Base-by-base conservation (phyloP, 176 grass and related monocot genomes). In the Olyra latifolia region DNA sequence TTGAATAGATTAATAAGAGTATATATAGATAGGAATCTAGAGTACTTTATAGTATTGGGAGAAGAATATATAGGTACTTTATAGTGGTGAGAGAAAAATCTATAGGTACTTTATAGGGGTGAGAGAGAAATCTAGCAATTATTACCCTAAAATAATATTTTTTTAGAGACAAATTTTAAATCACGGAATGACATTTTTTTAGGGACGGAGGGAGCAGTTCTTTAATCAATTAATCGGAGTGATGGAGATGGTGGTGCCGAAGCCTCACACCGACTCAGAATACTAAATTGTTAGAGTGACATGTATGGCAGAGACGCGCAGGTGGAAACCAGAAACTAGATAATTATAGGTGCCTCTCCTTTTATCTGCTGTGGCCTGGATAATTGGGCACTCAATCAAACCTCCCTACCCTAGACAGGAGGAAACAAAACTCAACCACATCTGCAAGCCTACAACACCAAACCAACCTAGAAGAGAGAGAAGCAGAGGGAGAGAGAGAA, bases 341-440 rank as follows among this genome's bases (percentile, higher is more conserved):
- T 17, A 79, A 68, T 74, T 79, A 79, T 74, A 74, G 48, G 66
- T 10, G 48, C 25, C 25, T 64, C 56, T 39, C 44, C 71, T 48
- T 76, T 69, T 76, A 52, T 50, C 56, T 71, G 56, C 22, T 66
- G 85, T 87, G 81, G 81, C 38, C 54, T 82, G 66, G 85, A 88
- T 88, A 85, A 91, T 82, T 85, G 76, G 75, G 49, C 79, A 61
- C 48, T 49, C 71, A 29, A 43, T 16, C 46, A 73, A 13, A 44
- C 24, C 44, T 79, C 24, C 44, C 23, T 28, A 23, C 24, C 44
- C 23, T 28, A 23, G 25, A 60, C 10, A 24, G 45, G 69, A 62
- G n/a, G 43, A 72, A 60, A 50, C 50, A 61, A 19, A 17, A 8
- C 30, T 29, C 22, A 3, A 50, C 73, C 55, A 66, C 29, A 82